These are phyloP conservation scores for Tetradesmus obliquus DNA, from an alignment of 139 green algal genomes.

Conservation along the genomic window DNA sequence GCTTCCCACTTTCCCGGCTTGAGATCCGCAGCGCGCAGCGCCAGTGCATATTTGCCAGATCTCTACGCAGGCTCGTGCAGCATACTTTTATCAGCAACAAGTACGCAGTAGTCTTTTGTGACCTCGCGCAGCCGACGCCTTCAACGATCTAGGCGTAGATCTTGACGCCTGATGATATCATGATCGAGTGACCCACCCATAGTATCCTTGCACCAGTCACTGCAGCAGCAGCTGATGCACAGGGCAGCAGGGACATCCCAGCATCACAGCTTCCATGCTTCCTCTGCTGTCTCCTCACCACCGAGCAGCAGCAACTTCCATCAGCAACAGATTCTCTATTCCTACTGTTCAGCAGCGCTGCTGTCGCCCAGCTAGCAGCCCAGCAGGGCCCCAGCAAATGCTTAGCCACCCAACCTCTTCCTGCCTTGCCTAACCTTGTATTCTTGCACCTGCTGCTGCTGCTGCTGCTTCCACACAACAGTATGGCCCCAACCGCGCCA, in stretches of 20 bases:
- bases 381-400: background rate
- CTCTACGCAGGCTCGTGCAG: background rate
- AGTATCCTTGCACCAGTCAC: background rate
- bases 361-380: background rate
- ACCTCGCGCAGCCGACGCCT: background rate
- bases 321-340: background rate
- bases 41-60: background rate
- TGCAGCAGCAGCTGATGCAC: background rate
- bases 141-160: background rate
- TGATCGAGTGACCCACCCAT: background rate
- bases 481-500: slow-evolving; percentile 70
- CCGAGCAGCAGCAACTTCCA: background rate
- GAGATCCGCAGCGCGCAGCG: background rate
- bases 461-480: background rate
- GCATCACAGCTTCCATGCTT: background rate
- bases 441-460: background rate
- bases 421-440: background rate
- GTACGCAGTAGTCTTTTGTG: background rate
- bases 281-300: background rate
- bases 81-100: too few relatives aligned
- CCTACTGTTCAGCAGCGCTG: background rate
- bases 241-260: background rate
- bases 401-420: background rate
- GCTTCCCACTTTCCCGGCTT: background rate
- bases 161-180: background rate